These are phyloP conservation scores for Mentha longifolia DNA, from an alignment of 257 asterid genomes.

Conservation along the genomic window DNA sequence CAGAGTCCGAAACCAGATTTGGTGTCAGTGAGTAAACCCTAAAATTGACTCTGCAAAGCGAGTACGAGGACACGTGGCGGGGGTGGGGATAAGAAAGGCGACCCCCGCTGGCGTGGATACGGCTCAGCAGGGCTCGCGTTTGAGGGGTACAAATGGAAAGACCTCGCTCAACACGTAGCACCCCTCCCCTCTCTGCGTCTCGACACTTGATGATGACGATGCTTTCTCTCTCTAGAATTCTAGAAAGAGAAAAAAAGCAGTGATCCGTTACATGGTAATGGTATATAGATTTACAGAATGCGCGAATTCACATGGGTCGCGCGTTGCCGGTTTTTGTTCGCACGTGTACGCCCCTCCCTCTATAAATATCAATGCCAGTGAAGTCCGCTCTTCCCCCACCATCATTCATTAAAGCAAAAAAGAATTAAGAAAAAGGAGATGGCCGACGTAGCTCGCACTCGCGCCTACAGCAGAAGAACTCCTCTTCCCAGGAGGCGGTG, in stretches of 20 bases:
- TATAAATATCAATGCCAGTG: background rate
- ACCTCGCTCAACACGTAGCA: slow-evolving; percentile 36
- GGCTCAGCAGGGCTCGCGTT: too few species aligned
- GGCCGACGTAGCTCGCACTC: slow-evolving; percentile 28
- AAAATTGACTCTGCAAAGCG: background rate
- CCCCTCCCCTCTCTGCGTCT: background rate
- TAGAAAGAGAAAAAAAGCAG: too few species aligned
- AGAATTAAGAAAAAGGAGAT: background rate
- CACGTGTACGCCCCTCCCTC: slow-evolving; percentile 12
- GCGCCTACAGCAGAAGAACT: background rate
- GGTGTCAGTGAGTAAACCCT: background rate
- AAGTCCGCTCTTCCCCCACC: background rate
- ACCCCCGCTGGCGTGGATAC: too few species aligned
- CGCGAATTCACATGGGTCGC: slow-evolving; percentile 30
- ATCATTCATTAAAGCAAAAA: background rate
- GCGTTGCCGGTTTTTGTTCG: slow-evolving; percentile 31
- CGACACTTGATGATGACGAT: slow-evolving; percentile 9
- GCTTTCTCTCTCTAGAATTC: slow-evolving; percentile 19
- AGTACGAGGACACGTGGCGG: slow-evolving; percentile 34
- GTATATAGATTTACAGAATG: background rate
- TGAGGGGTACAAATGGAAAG: slow-evolving; percentile 26
- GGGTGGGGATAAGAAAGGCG: slow-evolving; percentile 17
- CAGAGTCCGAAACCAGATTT: background rate
- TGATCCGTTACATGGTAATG: background rate
- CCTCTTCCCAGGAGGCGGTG: background rate